Evolutionary conservation across 2,329 filamentous ascomycete species (phyloP).

Genomic region (Cladosporium sp.): DNA sequence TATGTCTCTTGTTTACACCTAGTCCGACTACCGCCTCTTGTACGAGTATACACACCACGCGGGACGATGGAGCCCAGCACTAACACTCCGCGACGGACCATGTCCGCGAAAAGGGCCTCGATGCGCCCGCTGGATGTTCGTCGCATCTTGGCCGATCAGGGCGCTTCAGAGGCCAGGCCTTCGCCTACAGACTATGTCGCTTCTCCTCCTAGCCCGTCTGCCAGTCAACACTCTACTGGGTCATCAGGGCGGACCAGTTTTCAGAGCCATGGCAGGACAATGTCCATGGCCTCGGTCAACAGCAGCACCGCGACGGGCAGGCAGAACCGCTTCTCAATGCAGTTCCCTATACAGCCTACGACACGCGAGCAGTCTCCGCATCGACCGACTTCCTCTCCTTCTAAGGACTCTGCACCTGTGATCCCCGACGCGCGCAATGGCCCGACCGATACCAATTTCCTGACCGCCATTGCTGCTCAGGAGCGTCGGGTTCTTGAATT

Average conservation of each 20-base stretch:
- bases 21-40: not conserved
- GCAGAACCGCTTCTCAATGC: slow-evolving; percentile 51
- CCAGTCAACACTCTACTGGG: slow-evolving; percentile 21
- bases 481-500: slow-evolving; percentile 89
- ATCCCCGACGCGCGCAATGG: slow-evolving; percentile 34
- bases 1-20: slow-evolving; percentile 16
- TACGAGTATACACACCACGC: not conserved
- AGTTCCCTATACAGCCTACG: slow-evolving; percentile 50
- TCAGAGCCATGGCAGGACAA: slow-evolving; percentile 34
- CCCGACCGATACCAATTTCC: slow-evolving; percentile 58
- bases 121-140: slow-evolving; percentile 24
- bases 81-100: slow-evolving; percentile 13
- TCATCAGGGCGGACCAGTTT: slow-evolving; percentile 28
- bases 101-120: slow-evolving; percentile 17
- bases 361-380: slow-evolving; percentile 34
- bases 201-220: slow-evolving; percentile 23
- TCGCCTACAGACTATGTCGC: slow-evolving; percentile 25
- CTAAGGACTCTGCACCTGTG: slow-evolving; percentile 32
- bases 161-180: slow-evolving; percentile 20
- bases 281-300: slow-evolving; percentile 30
- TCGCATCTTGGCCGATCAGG: slow-evolving; percentile 19
- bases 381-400: slow-evolving; percentile 37
- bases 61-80: slow-evolving; percentile 13
- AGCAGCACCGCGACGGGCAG: slow-evolving; percentile 20
- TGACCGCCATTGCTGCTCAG: slow-evolving; percentile 88